Conservation (phyloP, 1,139 yeast species). For the Arxiozyma slooffiae region DNA sequence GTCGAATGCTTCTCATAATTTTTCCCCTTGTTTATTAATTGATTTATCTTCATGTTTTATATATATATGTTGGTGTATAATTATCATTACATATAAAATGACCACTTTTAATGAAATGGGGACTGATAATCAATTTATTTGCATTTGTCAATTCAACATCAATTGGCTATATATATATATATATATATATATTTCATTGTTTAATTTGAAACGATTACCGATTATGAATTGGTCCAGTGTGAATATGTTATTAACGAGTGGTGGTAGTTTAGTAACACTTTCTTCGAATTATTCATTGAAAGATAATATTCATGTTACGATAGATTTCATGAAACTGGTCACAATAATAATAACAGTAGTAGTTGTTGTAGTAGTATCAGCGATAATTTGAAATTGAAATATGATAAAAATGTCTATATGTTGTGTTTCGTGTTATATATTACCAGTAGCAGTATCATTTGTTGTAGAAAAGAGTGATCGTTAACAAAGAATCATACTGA, state of each 20-base stretch:
- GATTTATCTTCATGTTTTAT: no score
- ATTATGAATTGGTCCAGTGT: constrained; percentile 27
- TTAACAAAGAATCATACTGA: background rate
- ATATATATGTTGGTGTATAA: no score
- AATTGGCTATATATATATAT: constrained; percentile 23
- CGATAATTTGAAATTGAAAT: constrained; percentile 4
- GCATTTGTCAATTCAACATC: constrained; percentile 30
- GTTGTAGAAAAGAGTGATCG: constrained; percentile 12
- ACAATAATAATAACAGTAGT: constrained; percentile 1
- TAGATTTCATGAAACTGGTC: constrained; percentile 15
- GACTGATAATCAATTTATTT: constrained; percentile 23
- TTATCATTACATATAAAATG: no score
- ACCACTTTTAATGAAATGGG: constrained; percentile 30
- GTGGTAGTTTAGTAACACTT: constrained; percentile 30
- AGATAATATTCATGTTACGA: no score
- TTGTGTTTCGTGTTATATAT: constrained; percentile 20
- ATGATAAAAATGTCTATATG: constrained; percentile 20
- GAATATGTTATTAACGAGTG: constrained; percentile 27
- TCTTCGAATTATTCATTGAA: no score
- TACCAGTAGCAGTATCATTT: constrained; percentile 25
- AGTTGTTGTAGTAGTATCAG: background rate
- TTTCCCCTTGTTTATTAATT: no score
- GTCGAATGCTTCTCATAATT: no score
- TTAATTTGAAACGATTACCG: constrained; percentile 19
- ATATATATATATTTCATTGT: no score